These are phyloP conservation scores for Catharanthus roseus DNA, from an alignment of 257 asterid genomes.

Conservation along the genomic window DNA sequence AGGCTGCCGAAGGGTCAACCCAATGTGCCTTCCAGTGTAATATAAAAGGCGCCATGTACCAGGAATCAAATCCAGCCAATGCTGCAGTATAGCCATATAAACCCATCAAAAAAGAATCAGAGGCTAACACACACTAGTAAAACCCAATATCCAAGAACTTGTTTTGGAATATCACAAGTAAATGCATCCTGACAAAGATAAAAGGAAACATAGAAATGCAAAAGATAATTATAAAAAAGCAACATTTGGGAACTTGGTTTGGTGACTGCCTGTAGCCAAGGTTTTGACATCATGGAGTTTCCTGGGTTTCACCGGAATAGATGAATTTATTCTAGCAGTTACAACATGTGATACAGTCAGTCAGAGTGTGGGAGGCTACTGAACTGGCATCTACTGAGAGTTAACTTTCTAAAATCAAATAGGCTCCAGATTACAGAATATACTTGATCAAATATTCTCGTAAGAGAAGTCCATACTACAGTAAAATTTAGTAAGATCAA, in stretches of 20 bases:
- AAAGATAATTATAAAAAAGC: neutral
- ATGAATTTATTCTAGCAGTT: neutral
- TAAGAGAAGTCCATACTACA: neutral
- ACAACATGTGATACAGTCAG: neutral
- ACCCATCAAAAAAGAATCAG: neutral
- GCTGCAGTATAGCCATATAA: slow-evolving; percentile 35
- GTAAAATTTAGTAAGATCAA: neutral
- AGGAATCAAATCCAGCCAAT: slow-evolving; percentile 72
- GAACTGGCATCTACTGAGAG: neutral
- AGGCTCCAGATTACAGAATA: neutral
- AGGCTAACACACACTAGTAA: no score
- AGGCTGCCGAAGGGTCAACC: slow-evolving; percentile 83
- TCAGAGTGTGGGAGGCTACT: no score
- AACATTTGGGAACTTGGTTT: neutral
- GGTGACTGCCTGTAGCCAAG: neutral
- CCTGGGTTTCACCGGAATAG: neutral
- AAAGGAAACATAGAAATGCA: neutral
- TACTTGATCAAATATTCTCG: neutral
- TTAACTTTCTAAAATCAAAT: neutral
- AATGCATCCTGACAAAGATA: neutral
- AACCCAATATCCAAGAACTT: no score
- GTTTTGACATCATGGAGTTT: neutral
- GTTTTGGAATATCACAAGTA: neutral
- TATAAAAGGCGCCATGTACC: slow-evolving; percentile 95
- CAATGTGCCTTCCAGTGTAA: slow-evolving; percentile 84